Evolutionary conservation across 1,284 basidiomycete species (phyloP), one percentile per base, ranked within the genome.

Genomic region (Leccinum solheimii): DNA sequence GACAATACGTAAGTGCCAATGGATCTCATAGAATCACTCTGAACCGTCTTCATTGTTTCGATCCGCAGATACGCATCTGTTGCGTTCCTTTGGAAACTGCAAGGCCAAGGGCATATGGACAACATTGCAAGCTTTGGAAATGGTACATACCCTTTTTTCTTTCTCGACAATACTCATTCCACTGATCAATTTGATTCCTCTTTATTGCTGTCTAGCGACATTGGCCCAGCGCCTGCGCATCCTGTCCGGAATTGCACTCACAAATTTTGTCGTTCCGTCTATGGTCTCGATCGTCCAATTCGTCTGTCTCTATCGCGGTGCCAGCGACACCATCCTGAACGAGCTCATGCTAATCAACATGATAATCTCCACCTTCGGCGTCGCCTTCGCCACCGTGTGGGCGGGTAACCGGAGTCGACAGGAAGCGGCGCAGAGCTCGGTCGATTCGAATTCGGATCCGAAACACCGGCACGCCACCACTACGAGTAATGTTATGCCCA

Each of bases 271-370:
- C 14, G 16, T 70, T 11, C 69, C 71, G 2, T 62, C 68, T 8
- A 26, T 71, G 32, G 65, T 74, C 53, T 74, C 74, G 16, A 62
- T 75, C 13, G 64, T 55, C 7, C 72, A 74, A 38, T 59, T 66
- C 10, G 19, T 63, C 23, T 56, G 49, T 5, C 38, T 53, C 26
- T 66, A 66, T 48, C 59, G 49, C 14, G 19, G 19, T 3, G n/a
- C 30, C 13, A 5, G 32, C 26, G 19, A 16, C 10, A 0, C 27
- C 2, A 2, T 63, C n/a, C 27, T 68, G 27, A 51, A 66, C 16
- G 49, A 59, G 9, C 21, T 66, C 6, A 40, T 66, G 11, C 13
- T 63, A 30, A 36, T 45, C 6, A 66, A 68, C 30, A 48, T 52
- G 10, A 58, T 59, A 45, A n/a, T 66, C 7, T 23, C 66, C 14